These are phyloP conservation scores for Meira miltonrushii DNA, from an alignment of 1,284 basidiomycete species.

Conservation along the genomic window DNA sequence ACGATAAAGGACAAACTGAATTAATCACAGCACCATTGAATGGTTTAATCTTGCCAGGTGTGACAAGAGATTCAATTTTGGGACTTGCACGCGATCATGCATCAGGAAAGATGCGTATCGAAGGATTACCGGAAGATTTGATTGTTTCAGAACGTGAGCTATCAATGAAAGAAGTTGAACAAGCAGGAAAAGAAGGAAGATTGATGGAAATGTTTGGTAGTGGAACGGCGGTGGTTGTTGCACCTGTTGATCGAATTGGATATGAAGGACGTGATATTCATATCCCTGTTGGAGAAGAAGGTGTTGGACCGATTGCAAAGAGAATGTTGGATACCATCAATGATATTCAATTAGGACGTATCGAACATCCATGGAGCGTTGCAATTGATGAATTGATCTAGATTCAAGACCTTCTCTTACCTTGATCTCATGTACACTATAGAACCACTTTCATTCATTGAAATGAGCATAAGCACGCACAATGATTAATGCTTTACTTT, in stretches of 20 bases:
- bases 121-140: conserved; percentile 57
- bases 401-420: not conserved
- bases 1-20: conserved; percentile 61
- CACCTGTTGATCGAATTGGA: conserved; percentile 64
- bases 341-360: conserved; percentile 82
- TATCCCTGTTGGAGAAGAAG: conserved; percentile 79
- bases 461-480: too few species aligned
- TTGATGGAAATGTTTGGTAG: conserved; percentile 89
- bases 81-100: conserved; percentile 72
- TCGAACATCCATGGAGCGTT: conserved; percentile 73
- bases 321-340: conserved; percentile 76
- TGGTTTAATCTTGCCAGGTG: conserved; percentile 91
- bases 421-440: too few species aligned
- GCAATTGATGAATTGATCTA: conserved; percentile 11
- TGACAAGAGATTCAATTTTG: conserved; percentile 82
- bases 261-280: conserved; percentile 77
- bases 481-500: too few species aligned
- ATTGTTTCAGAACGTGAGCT: conserved; percentile 76
- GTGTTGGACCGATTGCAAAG: conserved; percentile 78
- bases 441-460: too few species aligned
- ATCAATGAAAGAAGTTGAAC: conserved; percentile 80
- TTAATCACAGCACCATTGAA: conserved; percentile 69
- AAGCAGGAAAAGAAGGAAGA: conserved; percentile 65
- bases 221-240: conserved; percentile 64
- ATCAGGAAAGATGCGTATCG: conserved; percentile 57